These are phyloP conservation scores for Proliferodiscus dingleyae DNA, from an alignment of 2,329 filamentous ascomycete genomes.

Conservation along the genomic window DNA sequence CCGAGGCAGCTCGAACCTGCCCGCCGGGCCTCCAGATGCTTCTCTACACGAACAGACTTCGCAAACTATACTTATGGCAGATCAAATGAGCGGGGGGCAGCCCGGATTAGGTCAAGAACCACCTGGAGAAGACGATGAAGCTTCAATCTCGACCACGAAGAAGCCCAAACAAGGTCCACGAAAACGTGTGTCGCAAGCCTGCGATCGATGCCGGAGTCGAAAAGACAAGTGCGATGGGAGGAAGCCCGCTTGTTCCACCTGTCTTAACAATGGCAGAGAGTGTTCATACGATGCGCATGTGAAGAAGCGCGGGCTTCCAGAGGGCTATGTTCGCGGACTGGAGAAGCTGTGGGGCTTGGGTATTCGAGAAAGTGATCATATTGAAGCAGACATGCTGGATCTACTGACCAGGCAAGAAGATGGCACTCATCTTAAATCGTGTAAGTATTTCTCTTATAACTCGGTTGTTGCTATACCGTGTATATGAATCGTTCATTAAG, in stretches of 20 bases:
- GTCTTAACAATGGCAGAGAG: conserved; percentile 43
- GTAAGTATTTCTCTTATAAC: neutral
- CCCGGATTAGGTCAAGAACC: conserved; percentile 6
- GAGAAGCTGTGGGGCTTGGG: conserved; percentile 55
- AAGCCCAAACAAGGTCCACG: conserved; percentile 24
- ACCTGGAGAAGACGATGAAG: conserved; percentile 9
- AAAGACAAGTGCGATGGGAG: conserved; percentile 59
- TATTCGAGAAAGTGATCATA: conserved; percentile 44
- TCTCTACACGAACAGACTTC: neutral
- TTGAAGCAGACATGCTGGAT: conserved; percentile 43
- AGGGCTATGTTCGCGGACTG: conserved; percentile 72
- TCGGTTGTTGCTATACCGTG: too few relatives aligned
- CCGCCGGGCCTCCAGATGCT: conserved; percentile 7
- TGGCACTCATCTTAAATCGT: conserved; percentile 26
- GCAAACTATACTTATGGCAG: conserved; percentile 8
- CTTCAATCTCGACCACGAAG: conserved; percentile 11
- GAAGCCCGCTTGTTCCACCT: conserved; percentile 60
- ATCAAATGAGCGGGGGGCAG: conserved; percentile 1
- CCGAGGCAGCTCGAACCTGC: conserved; percentile 4
- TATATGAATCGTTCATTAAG: too few relatives aligned
- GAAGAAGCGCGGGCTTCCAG: conserved; percentile 73
- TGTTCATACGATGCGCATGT: conserved; percentile 66
- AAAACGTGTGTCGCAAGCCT: conserved; percentile 45
- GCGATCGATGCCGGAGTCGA: conserved; percentile 48
- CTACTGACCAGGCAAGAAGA: conserved; percentile 39